These are phyloP conservation scores for Xerocomellus chrysenteron DNA, from an alignment of 768 basidiomycete genomes.

Conservation along the genomic window DNA sequence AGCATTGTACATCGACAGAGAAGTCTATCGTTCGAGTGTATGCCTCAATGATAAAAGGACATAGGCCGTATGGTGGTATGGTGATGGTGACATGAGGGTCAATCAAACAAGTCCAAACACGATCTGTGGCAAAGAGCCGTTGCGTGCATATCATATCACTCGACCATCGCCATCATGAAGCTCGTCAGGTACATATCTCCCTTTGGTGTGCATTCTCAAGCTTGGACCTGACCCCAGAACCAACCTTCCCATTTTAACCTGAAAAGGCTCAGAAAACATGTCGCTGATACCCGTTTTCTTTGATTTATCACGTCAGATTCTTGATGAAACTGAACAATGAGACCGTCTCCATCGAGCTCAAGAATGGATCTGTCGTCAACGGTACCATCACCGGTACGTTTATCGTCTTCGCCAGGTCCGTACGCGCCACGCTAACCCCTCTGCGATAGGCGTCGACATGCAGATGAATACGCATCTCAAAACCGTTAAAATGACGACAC, in stretches of 20 bases:
- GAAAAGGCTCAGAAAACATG: too few relatives aligned
- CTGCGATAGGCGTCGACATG: slow-evolving; percentile 85
- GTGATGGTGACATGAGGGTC: too few relatives aligned
- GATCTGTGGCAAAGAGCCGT: slow-evolving; percentile 13
- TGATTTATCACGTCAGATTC: slow-evolving; percentile 55
- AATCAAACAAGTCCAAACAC: slow-evolving; percentile 24
- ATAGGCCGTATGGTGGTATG: not conserved
- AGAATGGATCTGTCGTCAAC: slow-evolving; percentile 93
- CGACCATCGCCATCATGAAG: slow-evolving; percentile 58
- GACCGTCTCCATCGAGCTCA: slow-evolving; percentile 96
- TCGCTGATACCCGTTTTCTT: slow-evolving; percentile 4
- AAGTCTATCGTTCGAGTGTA: not conserved
- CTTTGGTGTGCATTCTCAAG: slow-evolving; percentile 1
- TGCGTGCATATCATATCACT: slow-evolving; percentile 26
- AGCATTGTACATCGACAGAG: not conserved
- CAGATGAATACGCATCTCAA: slow-evolving; percentile 99
- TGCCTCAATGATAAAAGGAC: not conserved
- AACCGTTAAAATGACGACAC: slow-evolving; percentile 93
- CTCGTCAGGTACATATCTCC: slow-evolving; percentile 63
- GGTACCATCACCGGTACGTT: slow-evolving; percentile 93
- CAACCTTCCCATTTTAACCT: too few relatives aligned
- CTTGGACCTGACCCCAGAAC: not conserved
- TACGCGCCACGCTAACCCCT: not conserved
- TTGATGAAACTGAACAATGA: slow-evolving; percentile 99
- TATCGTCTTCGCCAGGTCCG: not conserved